phyloP scores from a whole-genome alignment of 2,329 filamentous ascomycete genomes.

The Rhexocercosporidium sp. region DNA sequence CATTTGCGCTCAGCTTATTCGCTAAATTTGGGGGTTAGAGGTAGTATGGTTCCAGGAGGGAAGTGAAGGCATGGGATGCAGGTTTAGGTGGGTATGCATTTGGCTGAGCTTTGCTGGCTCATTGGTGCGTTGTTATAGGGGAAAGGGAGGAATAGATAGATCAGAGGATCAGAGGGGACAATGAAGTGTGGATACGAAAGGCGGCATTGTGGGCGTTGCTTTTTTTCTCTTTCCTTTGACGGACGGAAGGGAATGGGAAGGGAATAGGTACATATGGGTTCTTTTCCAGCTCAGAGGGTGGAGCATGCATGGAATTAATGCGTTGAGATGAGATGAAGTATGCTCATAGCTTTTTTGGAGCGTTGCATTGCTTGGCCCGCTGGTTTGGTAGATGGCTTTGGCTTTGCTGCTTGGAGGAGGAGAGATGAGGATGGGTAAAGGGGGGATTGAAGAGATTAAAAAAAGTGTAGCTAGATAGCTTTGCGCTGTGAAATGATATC shows the following conservation, averaged over 20 bases:
- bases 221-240: neutral
- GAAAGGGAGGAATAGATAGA: neutral
- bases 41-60: neutral
- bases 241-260: neutral
- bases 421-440: neutral
- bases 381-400: neutral
- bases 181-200: neutral
- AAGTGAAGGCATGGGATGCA: neutral
- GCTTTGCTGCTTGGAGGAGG: too few species aligned
- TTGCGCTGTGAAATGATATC: neutral
- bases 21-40: slow-evolving; percentile 1
- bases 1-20: neutral
- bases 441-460: neutral
- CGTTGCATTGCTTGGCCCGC: neutral
- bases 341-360: neutral
- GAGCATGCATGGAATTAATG: neutral
- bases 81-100: neutral
- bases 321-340: neutral
- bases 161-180: neutral
- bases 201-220: slow-evolving; percentile 10
- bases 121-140: neutral
- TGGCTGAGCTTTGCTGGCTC: neutral
- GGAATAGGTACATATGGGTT: slow-evolving; percentile 1
- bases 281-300: neutral
- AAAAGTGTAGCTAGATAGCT: slow-evolving; percentile 1